Conservation (phyloP, 805 yeast species). For the Teunomyces kruisii region DNA sequence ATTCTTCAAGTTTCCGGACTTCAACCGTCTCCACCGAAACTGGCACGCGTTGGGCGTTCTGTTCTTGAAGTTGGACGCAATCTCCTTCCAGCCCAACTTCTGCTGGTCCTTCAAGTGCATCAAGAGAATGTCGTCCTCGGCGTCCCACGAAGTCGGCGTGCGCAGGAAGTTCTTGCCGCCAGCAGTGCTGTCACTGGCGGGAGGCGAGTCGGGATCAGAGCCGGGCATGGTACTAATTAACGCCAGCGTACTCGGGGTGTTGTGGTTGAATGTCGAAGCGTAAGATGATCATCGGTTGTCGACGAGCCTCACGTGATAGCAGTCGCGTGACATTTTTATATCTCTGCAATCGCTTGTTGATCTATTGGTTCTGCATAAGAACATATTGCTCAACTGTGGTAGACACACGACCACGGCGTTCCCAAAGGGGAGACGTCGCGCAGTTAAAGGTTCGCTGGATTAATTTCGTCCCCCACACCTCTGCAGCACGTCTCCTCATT, state of each 20-base stretch:
- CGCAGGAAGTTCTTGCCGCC: constrained; percentile 30
- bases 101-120: constrained; percentile 48
- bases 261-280: background rate
- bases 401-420: too few species aligned
- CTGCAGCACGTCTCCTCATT: too few species aligned
- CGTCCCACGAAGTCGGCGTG: constrained; percentile 50
- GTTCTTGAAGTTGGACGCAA: constrained; percentile 43
- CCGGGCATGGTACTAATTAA: constrained; percentile 1
- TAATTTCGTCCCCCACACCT: too few species aligned
- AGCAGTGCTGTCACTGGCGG: constrained; percentile 1
- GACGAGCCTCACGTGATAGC: background rate
- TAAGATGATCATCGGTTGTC: constrained; percentile 4
- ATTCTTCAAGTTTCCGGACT: constrained; percentile 42
- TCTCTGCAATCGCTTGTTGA: too few species aligned
- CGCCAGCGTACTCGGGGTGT: constrained; percentile 1
- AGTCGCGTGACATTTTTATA: background rate
- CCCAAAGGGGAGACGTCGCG: too few species aligned
- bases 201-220: constrained; percentile 1
- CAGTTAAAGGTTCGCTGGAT: too few species aligned
- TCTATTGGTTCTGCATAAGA: too few species aligned
- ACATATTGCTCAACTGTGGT: too few species aligned
- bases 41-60: constrained; percentile 39
- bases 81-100: constrained; percentile 49
- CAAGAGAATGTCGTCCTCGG: constrained; percentile 44
- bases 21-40: constrained; percentile 44